phyloP scores from a whole-genome alignment of 495 filamentous ascomycete genomes.

The Aspergillus nidulans region DNA sequence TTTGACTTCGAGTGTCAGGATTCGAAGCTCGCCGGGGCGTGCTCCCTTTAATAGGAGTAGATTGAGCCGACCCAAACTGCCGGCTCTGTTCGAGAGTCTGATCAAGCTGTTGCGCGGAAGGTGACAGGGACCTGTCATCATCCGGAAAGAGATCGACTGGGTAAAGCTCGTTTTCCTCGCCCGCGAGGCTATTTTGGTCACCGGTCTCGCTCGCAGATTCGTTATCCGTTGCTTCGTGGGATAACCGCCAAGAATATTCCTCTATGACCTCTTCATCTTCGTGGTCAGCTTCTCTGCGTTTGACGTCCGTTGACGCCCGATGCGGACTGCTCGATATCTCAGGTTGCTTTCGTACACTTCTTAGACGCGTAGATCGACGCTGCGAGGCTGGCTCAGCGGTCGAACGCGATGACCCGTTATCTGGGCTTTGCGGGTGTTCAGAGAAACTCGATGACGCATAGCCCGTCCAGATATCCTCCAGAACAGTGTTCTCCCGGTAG shows the following conservation, averaged over 20 bases:
- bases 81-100: neutral
- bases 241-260: neutral
- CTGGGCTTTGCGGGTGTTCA: neutral
- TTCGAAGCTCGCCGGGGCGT: neutral
- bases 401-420: neutral
- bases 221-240: neutral
- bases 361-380: conserved; percentile 8
- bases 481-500: neutral
- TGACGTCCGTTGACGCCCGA: neutral
- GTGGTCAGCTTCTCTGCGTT: neutral
- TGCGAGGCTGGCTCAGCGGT: neutral
- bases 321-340: neutral
- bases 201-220: neutral
- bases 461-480: neutral
- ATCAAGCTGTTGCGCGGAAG: neutral
- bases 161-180: neutral
- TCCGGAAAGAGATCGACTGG: neutral
- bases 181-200: neutral
- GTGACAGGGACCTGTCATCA: neutral
- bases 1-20: neutral
- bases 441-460: neutral
- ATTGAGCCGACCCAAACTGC: neutral
- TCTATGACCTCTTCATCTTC: neutral
- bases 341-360: neutral
- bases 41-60: neutral